phyloP scores from a whole-genome alignment of 352 stramenopile genomes.

The Aphanomyces euteiches region DNA sequence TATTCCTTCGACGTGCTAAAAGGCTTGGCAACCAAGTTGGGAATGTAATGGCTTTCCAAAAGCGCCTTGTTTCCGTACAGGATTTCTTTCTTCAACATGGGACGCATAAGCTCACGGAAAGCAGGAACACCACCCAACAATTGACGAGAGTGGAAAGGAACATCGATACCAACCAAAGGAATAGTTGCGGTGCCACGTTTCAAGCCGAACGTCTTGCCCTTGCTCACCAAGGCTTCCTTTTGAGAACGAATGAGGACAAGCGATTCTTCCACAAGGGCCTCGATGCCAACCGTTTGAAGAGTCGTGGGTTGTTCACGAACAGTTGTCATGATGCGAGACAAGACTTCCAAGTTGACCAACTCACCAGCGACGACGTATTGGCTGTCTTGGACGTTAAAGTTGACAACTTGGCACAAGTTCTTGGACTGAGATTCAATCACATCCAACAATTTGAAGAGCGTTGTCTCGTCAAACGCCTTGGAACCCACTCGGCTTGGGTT shows the following conservation, averaged over 20 bases:
- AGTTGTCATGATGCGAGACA: constrained; percentile 54
- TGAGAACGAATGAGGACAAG: constrained; percentile 48
- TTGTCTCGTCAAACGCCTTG: constrained; percentile 54
- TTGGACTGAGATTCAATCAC: constrained; percentile 48
- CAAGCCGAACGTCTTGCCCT: constrained; percentile 51
- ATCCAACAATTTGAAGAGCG: constrained; percentile 63
- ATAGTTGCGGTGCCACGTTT: constrained; percentile 68
- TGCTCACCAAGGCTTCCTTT: constrained; percentile 51
- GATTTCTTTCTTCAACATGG: constrained; percentile 59
- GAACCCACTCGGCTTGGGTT: constrained; percentile 66
- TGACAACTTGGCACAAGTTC: constrained; percentile 82
- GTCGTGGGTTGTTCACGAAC: constrained; percentile 34
- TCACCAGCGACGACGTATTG: constrained; percentile 84
- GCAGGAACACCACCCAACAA: constrained; percentile 69
- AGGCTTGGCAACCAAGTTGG: constrained; percentile 72
- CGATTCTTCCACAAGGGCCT: constrained; percentile 48
- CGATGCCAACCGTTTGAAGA: constrained; percentile 32
- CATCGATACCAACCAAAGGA: constrained; percentile 75
- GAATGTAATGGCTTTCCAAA: constrained; percentile 75
- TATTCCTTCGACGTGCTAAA: constrained; percentile 73
- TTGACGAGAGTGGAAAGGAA: constrained; percentile 83
- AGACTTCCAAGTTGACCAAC: constrained; percentile 71
- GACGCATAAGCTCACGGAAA: constrained; percentile 63
- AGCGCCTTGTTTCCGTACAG: constrained; percentile 58
- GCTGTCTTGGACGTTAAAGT: constrained; percentile 76